Percentiles rank a stretch among this genome's conserved stretches.
Conservation (phyloP, 352 stramenopile genomes). For the Pilasporangium apinafurcum region DNA sequence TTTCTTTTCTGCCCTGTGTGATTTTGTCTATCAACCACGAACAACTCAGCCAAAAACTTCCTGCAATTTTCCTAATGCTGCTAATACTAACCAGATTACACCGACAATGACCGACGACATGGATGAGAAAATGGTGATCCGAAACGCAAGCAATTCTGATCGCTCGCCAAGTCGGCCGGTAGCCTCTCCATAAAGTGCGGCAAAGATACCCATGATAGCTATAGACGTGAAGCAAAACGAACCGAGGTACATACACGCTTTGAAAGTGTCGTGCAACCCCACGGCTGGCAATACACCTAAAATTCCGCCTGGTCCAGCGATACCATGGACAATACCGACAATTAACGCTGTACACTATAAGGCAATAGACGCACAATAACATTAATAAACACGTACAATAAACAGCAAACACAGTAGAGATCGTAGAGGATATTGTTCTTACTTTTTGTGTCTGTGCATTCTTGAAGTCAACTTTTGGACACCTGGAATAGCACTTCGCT, state of each 20-base stretch:
- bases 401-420: slow-evolving; percentile 1
- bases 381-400: not conserved
- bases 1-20: too few relatives aligned
- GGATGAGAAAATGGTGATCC: slow-evolving; percentile 78
- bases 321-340: slow-evolving; percentile 88
- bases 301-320: slow-evolving; percentile 73
- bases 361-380: too few relatives aligned
- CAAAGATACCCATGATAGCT: slow-evolving; percentile 89
- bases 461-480: slow-evolving; percentile 53
- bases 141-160: slow-evolving; percentile 69
- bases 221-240: slow-evolving; percentile 88
- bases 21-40: too few relatives aligned
- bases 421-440: not conserved
- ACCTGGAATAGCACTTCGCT: slow-evolving; percentile 33
- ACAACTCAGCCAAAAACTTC: slow-evolving; percentile 73
- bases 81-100: slow-evolving; percentile 75
- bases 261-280: slow-evolving; percentile 72
- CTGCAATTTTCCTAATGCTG: slow-evolving; percentile 67
- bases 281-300: slow-evolving; percentile 88
- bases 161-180: slow-evolving; percentile 61
- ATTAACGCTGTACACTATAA: slow-evolving; percentile 67
- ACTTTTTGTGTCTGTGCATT: slow-evolving; percentile 77
- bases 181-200: slow-evolving; percentile 74
- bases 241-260: slow-evolving; percentile 83
- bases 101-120: slow-evolving; percentile 82